Evolutionary conservation across 2,329 filamentous ascomycete species (phyloP).

Genomic region (Kalmusia sp.): DNA sequence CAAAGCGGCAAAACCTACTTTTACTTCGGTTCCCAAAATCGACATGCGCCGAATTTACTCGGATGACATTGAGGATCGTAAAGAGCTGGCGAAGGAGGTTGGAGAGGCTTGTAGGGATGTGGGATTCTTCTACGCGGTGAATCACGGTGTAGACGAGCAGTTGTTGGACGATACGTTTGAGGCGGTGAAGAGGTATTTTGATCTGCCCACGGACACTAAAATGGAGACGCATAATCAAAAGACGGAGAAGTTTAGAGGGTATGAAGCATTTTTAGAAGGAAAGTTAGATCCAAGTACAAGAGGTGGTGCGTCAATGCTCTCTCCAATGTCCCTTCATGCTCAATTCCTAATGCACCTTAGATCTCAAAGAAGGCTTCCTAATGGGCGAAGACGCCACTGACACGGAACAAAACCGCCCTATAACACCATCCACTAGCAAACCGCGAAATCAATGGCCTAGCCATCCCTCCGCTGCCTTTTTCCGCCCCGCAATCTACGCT

Average conservation of each 20-base stretch:
- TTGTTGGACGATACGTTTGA: constrained; percentile 37
- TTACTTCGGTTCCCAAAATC: constrained; percentile 36
- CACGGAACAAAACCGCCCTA: constrained; percentile 34
- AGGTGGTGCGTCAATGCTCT: constrained; percentile 28
- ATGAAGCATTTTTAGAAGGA: constrained; percentile 45
- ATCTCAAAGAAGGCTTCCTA: constrained; percentile 45
- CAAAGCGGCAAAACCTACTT: constrained; percentile 30
- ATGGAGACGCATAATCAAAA: constrained; percentile 47
- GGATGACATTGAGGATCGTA: constrained; percentile 26
- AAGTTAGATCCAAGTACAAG: constrained; percentile 44
- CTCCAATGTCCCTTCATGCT: not conserved
- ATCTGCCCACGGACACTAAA: constrained; percentile 38
- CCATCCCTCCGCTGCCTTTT: constrained; percentile 34
- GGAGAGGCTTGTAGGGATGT: constrained; percentile 41
- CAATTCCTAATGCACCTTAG: constrained; percentile 12
- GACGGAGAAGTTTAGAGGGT: constrained; percentile 43
- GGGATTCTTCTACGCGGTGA: constrained; percentile 44
- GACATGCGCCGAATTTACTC: constrained; percentile 41
- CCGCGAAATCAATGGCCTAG: constrained; percentile 42
- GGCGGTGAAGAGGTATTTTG: constrained; percentile 39
- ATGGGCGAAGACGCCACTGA: constrained; percentile 46
- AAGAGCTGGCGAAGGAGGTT: constrained; percentile 37
- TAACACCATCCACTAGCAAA: constrained; percentile 18
- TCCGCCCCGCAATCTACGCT: constrained; percentile 36
- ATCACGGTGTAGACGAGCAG: constrained; percentile 36